Conservation (phyloP, 305 asterid species). For the Striga hermonthica region DNA sequence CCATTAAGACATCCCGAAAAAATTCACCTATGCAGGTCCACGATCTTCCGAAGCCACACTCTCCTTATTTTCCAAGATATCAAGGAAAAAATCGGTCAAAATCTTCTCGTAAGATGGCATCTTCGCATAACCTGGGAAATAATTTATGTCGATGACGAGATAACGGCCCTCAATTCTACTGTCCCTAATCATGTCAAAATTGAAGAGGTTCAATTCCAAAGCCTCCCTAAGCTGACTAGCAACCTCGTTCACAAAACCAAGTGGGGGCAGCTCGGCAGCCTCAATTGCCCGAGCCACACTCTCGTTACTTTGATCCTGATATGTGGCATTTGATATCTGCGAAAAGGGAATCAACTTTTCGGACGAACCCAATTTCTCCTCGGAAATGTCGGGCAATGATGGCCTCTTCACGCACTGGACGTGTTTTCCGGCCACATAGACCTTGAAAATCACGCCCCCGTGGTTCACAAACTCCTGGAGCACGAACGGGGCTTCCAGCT, state of each 20-base stretch:
- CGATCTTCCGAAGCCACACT: not conserved
- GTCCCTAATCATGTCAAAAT: slow-evolving; percentile 84
- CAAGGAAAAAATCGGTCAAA: slow-evolving; percentile 72
- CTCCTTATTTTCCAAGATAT: slow-evolving; percentile 38
- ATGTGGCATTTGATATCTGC: slow-evolving; percentile 64
- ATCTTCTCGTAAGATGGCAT: slow-evolving; percentile 62
- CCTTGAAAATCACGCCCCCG: slow-evolving; percentile 86
- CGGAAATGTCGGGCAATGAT: slow-evolving; percentile 67
- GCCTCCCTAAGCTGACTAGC: slow-evolving; percentile 60
- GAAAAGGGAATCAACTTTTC: slow-evolving; percentile 53
- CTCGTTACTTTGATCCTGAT: slow-evolving; percentile 43
- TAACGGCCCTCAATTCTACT: slow-evolving; percentile 43
- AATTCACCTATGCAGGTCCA: too few species aligned
- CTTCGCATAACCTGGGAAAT: slow-evolving; percentile 92
- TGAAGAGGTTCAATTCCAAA: slow-evolving; percentile 66
- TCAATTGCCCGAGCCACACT: slow-evolving; percentile 39
- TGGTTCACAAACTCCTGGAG: slow-evolving; percentile 93
- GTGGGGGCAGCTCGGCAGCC: slow-evolving; percentile 62
- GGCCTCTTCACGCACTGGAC: slow-evolving; percentile 69
- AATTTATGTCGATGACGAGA: slow-evolving; percentile 80
- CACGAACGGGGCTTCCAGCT: slow-evolving; percentile 52
- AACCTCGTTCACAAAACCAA: slow-evolving; percentile 52
- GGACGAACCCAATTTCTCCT: slow-evolving; percentile 32
- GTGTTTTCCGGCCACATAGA: slow-evolving; percentile 73
- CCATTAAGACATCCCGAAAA: too few species aligned